These are phyloP conservation scores for Penicillium lagena DNA, from an alignment of 495 filamentous ascomycete species.

Conservation along the genomic window DNA sequence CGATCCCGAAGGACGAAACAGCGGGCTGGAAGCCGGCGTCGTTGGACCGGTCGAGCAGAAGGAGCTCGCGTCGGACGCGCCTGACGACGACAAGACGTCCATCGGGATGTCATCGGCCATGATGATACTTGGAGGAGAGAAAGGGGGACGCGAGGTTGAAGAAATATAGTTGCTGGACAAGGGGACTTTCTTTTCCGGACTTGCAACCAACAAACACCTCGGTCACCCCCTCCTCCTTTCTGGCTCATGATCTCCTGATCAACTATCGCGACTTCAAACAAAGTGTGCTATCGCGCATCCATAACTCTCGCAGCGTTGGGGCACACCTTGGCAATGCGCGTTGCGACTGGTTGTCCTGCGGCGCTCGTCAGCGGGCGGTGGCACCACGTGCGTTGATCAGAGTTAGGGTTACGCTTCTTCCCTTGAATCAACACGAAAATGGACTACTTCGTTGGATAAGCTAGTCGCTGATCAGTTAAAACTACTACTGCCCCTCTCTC, in stretches of 20 bases:
- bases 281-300: neutral
- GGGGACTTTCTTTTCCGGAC: neutral
- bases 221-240: neutral
- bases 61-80: slow-evolving; percentile 19
- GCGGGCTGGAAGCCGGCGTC: slow-evolving; percentile 44
- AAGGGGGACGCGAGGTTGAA: neutral
- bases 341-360: slow-evolving; percentile 13
- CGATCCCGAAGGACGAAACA: slow-evolving; percentile 30
- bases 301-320: slow-evolving; percentile 1
- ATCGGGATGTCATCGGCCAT: slow-evolving; percentile 15
- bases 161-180: neutral
- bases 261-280: neutral
- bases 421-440: no score
- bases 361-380: slow-evolving; percentile 6
- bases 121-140: neutral
- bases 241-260: neutral
- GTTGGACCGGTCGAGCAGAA: slow-evolving; percentile 43
- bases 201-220: neutral
- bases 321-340: slow-evolving; percentile 6
- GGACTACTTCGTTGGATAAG: no score
- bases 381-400: slow-evolving; percentile 5
- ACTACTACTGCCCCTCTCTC: neutral
- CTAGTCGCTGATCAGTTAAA: no score
- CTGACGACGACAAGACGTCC: slow-evolving; percentile 17
- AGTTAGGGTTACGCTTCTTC: no score